Conservation (phyloP, 2,329 filamentous ascomycete species). For the Diaporthe destruens region DNA sequence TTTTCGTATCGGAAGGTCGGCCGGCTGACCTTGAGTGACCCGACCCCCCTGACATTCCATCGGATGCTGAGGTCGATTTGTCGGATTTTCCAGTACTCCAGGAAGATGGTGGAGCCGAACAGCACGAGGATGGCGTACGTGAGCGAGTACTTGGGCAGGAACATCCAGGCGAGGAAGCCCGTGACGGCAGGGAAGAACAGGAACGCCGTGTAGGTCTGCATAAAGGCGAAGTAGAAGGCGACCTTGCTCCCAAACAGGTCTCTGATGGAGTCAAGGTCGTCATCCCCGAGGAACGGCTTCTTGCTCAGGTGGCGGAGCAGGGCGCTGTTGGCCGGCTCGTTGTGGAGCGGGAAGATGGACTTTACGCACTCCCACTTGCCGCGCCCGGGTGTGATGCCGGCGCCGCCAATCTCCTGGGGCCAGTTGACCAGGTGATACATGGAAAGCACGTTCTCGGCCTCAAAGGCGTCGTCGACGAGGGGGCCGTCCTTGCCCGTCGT, state of each 20-base stretch:
- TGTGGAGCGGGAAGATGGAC: conserved; percentile 73
- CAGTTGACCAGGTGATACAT: conserved; percentile 76
- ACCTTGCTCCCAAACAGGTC: conserved; percentile 75
- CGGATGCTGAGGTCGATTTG: conserved; percentile 78
- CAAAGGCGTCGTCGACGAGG: conserved; percentile 58
- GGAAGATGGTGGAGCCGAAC: conserved; percentile 79
- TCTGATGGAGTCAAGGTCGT: conserved; percentile 70
- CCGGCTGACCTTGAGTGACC: conserved; percentile 73
- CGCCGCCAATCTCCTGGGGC: conserved; percentile 69
- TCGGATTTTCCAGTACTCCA: conserved; percentile 85
- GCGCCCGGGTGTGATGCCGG: conserved; percentile 69
- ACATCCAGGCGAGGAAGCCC: conserved; percentile 76
- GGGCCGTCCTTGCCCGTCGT: conserved; percentile 56
- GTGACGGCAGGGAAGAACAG: conserved; percentile 77
- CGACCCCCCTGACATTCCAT: conserved; percentile 79
- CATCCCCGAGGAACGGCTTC: conserved; percentile 61
- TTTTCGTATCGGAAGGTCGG: conserved; percentile 75
- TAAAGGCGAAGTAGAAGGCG: conserved; percentile 87
- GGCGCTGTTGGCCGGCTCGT: conserved; percentile 66
- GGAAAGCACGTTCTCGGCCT: conserved; percentile 78
- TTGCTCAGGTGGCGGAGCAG: conserved; percentile 69
- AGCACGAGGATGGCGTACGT: conserved; percentile 75
- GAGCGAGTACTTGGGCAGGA: conserved; percentile 78
- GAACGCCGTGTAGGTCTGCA: conserved; percentile 80
- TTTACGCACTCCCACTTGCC: conserved; percentile 72